Percentiles rank a stretch among this genome's conserved stretches.
phyloP scores from a whole-genome alignment of 768 basidiomycete species.

The Leucogyrophana mollusca region DNA sequence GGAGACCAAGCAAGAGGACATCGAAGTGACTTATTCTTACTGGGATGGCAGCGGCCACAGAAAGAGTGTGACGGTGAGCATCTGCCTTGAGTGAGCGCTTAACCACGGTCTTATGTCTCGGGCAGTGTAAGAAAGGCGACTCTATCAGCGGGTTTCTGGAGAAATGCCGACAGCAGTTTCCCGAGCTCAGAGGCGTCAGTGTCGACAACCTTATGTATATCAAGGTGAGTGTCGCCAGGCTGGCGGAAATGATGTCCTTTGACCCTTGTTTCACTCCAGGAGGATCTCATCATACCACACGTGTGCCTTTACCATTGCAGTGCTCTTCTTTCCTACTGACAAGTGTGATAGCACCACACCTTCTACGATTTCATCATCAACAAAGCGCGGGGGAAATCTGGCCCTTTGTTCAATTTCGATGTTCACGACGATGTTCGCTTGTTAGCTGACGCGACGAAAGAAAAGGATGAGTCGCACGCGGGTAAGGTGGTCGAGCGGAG shows the following conservation, averaged over 20 bases:
- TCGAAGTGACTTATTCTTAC: conserved; percentile 94
- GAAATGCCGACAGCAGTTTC: conserved; percentile 90
- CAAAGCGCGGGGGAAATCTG: conserved; percentile 97
- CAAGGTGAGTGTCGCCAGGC: conserved; percentile 55
- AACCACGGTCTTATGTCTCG: conserved; percentile 1
- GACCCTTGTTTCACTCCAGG: conserved; percentile 45
- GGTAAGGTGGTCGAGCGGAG: conserved; percentile 97
- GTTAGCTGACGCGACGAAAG: conserved; percentile 89
- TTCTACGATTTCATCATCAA: conserved; percentile 99
- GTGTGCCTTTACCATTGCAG: conserved; percentile 42
- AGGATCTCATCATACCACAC: conserved; percentile 97
- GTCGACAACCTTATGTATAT: conserved; percentile 99
- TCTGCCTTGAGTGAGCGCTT: background rate
- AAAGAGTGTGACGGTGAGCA: conserved; percentile 81
- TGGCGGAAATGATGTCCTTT: conserved; percentile 1
- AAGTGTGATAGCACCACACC: conserved; percentile 77
- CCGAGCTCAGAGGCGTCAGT: conserved; percentile 84
- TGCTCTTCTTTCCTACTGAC: conserved; percentile 4
- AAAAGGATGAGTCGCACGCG: conserved; percentile 98
- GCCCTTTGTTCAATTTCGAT: conserved; percentile 97
- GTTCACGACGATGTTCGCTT: conserved; percentile 98
- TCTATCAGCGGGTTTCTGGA: conserved; percentile 84
- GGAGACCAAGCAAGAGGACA: conserved; percentile 65
- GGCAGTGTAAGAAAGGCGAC: conserved; percentile 96
- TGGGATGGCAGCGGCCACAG: conserved; percentile 99